phyloP scores from a whole-genome alignment of 129 eudicot genomes.

The Daucus carota region DNA sequence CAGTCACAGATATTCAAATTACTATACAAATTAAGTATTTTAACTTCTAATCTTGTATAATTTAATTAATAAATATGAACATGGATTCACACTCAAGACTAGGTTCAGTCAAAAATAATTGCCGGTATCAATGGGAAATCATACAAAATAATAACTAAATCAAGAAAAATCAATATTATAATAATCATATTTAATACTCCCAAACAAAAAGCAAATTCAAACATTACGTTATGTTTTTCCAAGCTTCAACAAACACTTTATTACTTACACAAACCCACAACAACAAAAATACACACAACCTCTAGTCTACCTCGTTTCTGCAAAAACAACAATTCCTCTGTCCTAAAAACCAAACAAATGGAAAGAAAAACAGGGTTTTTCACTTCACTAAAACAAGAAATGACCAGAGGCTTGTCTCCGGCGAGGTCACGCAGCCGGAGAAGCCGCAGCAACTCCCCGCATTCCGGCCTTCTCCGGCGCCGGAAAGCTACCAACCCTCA shows the following conservation, averaged over 20 bases:
- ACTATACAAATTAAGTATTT: no score
- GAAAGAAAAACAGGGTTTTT: conserved; percentile 3
- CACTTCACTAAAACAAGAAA: background rate
- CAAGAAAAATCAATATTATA: background rate
- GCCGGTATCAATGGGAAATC: background rate
- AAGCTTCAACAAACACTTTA: background rate
- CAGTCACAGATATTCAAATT: no score
- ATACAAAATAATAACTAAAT: background rate
- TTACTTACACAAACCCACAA: background rate
- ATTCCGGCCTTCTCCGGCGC: conserved; percentile 1
- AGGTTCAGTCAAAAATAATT: no score
- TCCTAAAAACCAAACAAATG: background rate
- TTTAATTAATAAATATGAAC: no score
- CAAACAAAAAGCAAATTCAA: background rate
- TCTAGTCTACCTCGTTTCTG: background rate
- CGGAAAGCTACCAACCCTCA: background rate
- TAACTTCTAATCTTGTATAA: no score
- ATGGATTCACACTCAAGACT: no score
- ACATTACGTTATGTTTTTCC: background rate
- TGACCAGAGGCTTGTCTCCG: background rate
- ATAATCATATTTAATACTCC: background rate
- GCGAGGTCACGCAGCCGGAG: background rate
- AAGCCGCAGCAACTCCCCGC: background rate
- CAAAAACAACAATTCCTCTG: background rate
- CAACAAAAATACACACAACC: background rate